A percentile compares a stretch with the other conserved stretches of the same genome.
phyloP scores from a whole-genome alignment of 306 rosid species.

The Cicer arietinum region DNA sequence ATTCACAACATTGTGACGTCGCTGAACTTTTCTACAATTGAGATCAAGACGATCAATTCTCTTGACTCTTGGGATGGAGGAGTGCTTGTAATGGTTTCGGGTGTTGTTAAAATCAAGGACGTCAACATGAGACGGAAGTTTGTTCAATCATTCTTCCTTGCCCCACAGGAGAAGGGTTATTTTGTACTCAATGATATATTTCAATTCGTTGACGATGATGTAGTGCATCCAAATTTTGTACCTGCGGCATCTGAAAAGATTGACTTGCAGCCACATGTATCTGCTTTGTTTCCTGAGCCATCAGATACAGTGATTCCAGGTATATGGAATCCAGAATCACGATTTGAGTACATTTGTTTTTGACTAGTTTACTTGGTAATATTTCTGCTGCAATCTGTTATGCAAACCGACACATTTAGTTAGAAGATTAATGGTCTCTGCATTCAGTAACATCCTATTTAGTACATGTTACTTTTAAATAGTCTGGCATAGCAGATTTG shows the following conservation, averaged over 20 bases:
- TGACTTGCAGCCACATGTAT: conserved; percentile 61
- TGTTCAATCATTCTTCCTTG: conserved; percentile 87
- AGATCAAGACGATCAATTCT: conserved; percentile 88
- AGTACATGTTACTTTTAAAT: neutral
- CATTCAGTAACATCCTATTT: neutral
- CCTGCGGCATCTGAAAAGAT: conserved; percentile 55
- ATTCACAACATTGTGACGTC: conserved; percentile 71
- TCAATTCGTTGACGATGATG: conserved; percentile 72
- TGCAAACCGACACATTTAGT: conserved; percentile 10
- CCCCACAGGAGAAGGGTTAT: conserved; percentile 93
- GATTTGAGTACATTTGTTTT: conserved; percentile 2
- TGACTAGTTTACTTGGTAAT: neutral
- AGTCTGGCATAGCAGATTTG: neutral
- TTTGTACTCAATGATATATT: conserved; percentile 87
- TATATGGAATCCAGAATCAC: conserved; percentile 38
- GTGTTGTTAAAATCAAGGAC: conserved; percentile 77
- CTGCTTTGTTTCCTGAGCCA: conserved; percentile 67
- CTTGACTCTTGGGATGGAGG: conserved; percentile 90
- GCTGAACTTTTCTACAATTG: conserved; percentile 69
- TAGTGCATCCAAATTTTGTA: conserved; percentile 51
- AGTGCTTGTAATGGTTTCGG: conserved; percentile 87
- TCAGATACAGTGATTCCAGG: conserved; percentile 45
- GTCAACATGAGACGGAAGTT: conserved; percentile 68
- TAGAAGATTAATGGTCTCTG: neutral
- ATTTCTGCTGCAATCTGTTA: neutral